Conservation (phyloP, 1,139 yeast species). For the Pichia sp. region DNA sequence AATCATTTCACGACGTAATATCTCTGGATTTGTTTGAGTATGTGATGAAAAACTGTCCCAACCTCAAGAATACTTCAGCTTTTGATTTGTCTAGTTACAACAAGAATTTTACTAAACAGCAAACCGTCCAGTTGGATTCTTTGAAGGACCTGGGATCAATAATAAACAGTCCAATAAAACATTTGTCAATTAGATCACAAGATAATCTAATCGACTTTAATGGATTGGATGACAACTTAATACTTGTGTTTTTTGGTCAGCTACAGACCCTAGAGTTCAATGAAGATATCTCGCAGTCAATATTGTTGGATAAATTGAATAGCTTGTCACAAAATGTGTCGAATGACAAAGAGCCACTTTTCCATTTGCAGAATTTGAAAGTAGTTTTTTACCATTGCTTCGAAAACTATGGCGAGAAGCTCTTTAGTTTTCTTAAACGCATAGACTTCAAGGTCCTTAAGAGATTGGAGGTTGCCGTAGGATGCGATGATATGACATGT, state of each 20-base stretch:
- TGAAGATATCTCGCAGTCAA: slow-evolving; percentile 36
- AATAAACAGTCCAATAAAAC: background rate
- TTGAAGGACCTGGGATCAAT: slow-evolving; percentile 20
- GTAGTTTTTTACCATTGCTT: slow-evolving; percentile 38
- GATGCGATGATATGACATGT: slow-evolving; percentile 44
- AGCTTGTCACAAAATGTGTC: background rate
- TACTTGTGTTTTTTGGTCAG: slow-evolving; percentile 4
- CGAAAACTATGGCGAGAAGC: slow-evolving; percentile 5
- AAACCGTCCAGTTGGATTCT: slow-evolving; percentile 22
- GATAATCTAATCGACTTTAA: background rate
- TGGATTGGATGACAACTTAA: background rate
- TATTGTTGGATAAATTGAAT: slow-evolving; percentile 28
- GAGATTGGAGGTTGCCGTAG: slow-evolving; percentile 39
- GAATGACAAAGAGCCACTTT: background rate
- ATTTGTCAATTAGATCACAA: slow-evolving; percentile 4
- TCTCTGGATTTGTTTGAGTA: slow-evolving; percentile 17
- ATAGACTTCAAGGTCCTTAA: slow-evolving; percentile 33
- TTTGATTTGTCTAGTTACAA: slow-evolving; percentile 13
- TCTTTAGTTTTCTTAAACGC: slow-evolving; percentile 22
- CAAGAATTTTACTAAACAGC: slow-evolving; percentile 8
- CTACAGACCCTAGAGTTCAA: slow-evolving; percentile 21
- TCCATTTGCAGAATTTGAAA: slow-evolving; percentile 31
- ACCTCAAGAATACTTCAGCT: slow-evolving; percentile 19
- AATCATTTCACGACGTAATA: slow-evolving; percentile 4
- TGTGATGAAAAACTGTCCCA: slow-evolving; percentile 22